These are phyloP conservation scores for Eucalyptus marginata DNA, from an alignment of 345 rosid genomes.

Conservation along the genomic window DNA sequence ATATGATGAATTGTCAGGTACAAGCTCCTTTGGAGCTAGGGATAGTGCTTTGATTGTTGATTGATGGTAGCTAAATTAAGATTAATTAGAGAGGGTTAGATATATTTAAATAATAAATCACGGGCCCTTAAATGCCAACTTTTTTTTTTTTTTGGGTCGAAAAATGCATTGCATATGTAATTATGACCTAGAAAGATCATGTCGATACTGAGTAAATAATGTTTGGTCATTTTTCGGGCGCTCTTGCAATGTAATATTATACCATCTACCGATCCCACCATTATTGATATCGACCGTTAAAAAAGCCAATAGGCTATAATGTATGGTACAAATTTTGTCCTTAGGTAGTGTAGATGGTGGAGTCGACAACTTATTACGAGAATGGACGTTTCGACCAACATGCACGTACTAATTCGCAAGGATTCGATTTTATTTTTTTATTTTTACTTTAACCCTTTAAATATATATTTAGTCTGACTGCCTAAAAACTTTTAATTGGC, in stretches of 20 bases:
- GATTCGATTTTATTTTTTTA: background rate
- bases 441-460: background rate
- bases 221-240: background rate
- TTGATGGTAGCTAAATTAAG: background rate
- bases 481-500: background rate
- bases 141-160: rapidly evolving
- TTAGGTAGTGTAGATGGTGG: background rate
- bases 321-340: background rate
- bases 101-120: background rate
- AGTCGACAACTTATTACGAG: background rate
- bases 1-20: background rate
- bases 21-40: background rate
- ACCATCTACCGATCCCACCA: background rate
- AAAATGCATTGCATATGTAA: rapidly evolving
- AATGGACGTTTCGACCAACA: background rate
- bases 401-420: background rate
- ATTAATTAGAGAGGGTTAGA: background rate
- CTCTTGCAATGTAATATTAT: background rate
- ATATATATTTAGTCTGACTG: rapidly evolving
- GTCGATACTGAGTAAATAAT: background rate
- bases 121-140: rapidly evolving
- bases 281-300: background rate
- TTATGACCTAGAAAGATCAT: background rate
- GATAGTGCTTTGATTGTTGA: background rate
- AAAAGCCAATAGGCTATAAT: background rate